Evolutionary conservation across 2,329 filamentous ascomycete species (phyloP).

Genomic region (Pseudovirgaria hyperparasitica): DNA sequence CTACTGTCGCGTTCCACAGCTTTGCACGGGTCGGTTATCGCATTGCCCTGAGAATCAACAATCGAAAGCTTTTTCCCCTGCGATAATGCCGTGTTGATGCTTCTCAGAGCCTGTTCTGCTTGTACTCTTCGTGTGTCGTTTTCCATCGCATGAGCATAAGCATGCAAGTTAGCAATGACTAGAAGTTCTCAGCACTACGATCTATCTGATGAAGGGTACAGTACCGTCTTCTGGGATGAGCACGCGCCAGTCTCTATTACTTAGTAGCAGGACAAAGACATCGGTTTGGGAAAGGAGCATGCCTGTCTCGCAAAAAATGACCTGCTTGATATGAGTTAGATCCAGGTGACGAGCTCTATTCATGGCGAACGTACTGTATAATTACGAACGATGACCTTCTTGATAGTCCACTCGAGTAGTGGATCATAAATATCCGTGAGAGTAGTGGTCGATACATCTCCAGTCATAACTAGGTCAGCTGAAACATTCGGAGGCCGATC

Average conservation of each 20-base stretch:
- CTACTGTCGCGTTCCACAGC: background rate
- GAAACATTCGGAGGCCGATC: no score
- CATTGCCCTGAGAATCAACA: background rate
- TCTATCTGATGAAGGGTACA: background rate
- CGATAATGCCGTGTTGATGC: background rate
- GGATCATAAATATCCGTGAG: no score
- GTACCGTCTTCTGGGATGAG: constrained; percentile 2
- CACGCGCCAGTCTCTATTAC: constrained; percentile 1
- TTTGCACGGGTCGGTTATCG: constrained; percentile 1
- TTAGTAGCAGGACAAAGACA: constrained; percentile 1
- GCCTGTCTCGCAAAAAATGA: constrained; percentile 3
- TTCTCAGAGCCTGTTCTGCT: background rate
- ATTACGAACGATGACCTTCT: constrained; percentile 1
- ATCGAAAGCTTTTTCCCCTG: constrained; percentile 2
- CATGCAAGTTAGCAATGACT: constrained; percentile 1
- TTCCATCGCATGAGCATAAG: constrained; percentile 1
- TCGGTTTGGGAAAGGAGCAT: constrained; percentile 1
- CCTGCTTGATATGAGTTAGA: constrained; percentile 1
- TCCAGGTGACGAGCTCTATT: background rate
- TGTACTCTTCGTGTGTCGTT: background rate
- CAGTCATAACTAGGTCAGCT: no score
- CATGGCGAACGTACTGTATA: constrained; percentile 1
- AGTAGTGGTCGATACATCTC: no score
- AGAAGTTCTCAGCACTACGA: background rate
- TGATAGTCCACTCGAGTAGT: no score